Evolutionary conservation across 768 basidiomycete species (phyloP).

Genomic region (Suillus paluster): DNA sequence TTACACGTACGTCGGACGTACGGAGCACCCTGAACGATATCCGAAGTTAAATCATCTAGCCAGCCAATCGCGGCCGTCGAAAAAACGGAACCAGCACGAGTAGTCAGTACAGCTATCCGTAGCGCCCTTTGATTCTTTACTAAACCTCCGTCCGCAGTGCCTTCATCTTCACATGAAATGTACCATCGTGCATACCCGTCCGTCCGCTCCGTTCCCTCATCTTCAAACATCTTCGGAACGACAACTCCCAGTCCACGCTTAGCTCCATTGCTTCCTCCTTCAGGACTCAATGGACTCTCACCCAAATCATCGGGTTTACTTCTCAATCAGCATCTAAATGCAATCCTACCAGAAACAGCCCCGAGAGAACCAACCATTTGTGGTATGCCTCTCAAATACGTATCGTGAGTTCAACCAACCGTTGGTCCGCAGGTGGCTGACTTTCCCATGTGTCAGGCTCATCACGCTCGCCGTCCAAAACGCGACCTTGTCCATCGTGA

Average conservation of each 20-base stretch:
- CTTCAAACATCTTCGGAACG: constrained; percentile 26
- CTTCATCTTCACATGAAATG: constrained; percentile 52
- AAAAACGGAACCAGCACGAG: constrained; percentile 6
- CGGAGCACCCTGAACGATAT: background rate
- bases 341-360: constrained; percentile 35
- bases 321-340: constrained; percentile 38
- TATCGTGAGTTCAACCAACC: constrained; percentile 59
- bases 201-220: constrained; percentile 57
- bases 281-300: constrained; percentile 45
- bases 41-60: background rate
- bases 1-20: background rate
- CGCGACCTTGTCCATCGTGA: constrained; percentile 92
- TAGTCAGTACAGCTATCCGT: constrained; percentile 26
- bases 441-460: constrained; percentile 42
- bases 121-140: constrained; percentile 13
- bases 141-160: constrained; percentile 29
- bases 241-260: constrained; percentile 43
- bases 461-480: constrained; percentile 94
- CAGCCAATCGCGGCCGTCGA: constrained; percentile 5
- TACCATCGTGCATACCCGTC: constrained; percentile 65
- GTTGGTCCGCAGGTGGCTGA: constrained; percentile 10
- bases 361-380: constrained; percentile 56
- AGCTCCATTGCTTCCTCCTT: constrained; percentile 56
- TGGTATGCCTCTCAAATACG: constrained; percentile 79
- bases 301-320: constrained; percentile 43